Conservation (phyloP, 2,329 filamentous ascomycete genomes). For the Trichoderma endophyticum region DNA sequence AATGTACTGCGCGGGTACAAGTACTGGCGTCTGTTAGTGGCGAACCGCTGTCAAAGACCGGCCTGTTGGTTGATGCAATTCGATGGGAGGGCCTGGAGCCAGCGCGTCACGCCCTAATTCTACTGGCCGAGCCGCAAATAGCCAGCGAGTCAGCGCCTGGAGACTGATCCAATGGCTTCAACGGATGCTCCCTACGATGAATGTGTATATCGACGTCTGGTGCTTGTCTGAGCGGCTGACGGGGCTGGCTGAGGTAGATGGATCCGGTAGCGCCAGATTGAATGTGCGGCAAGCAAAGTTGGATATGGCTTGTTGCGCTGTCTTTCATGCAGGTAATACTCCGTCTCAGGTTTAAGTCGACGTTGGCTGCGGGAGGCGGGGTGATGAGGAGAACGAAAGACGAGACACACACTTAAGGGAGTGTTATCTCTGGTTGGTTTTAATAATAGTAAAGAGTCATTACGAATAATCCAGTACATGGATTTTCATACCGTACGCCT, state of each 20-base stretch:
- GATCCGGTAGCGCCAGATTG: slow-evolving; percentile 11
- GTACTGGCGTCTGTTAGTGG: slow-evolving; percentile 7
- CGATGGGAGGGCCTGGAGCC: slow-evolving; percentile 28
- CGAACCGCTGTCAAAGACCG: slow-evolving; percentile 2
- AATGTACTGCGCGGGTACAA: neutral
- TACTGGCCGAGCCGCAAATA: slow-evolving; percentile 29
- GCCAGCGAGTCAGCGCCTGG: slow-evolving; percentile 31
- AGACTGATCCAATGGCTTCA: slow-evolving; percentile 1
- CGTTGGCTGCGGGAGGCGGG: neutral
- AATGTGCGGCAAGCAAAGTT: slow-evolving; percentile 3
- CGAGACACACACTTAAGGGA: neutral
- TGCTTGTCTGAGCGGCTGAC: neutral
- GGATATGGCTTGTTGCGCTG: neutral
- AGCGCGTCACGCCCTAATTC: slow-evolving; percentile 36
- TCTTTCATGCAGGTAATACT: slow-evolving; percentile 1
- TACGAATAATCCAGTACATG: neutral
- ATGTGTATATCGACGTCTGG: neutral
- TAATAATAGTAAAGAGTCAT: neutral
- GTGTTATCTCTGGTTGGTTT: neutral
- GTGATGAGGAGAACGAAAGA: neutral
- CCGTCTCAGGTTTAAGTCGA: slow-evolving; percentile 1
- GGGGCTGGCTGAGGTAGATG: slow-evolving; percentile 1
- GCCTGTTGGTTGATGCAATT: slow-evolving; percentile 1
- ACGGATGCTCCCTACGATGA: neutral
- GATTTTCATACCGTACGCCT: neutral